phyloP scores from a whole-genome alignment of 495 filamentous ascomycete species.

The Talaromyces borbonicus region DNA sequence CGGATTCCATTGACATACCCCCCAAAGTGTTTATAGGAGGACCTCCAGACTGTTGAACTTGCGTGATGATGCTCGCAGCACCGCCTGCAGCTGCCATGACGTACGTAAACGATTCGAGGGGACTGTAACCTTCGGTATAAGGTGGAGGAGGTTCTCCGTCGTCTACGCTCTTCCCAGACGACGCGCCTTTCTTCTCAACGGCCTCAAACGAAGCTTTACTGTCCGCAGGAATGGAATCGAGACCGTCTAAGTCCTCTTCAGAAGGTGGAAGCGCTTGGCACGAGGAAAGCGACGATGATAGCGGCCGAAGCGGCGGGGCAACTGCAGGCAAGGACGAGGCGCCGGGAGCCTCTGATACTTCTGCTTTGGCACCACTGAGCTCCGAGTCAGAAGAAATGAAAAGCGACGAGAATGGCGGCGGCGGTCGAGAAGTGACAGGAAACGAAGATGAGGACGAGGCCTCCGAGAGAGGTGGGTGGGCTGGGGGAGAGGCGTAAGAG shows the following conservation, averaged over 20 bases:
- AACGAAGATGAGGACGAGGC: slow-evolving; percentile 50
- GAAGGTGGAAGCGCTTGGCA: slow-evolving; percentile 8
- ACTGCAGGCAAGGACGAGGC: slow-evolving; percentile 53
- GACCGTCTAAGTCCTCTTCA: slow-evolving; percentile 11
- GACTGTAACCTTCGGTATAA: slow-evolving; percentile 89
- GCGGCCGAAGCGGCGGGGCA: slow-evolving; percentile 30
- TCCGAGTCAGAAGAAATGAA: slow-evolving; percentile 37
- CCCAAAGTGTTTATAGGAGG: slow-evolving; percentile 80
- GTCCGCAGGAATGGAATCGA: slow-evolving; percentile 54
- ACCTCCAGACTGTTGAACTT: slow-evolving; percentile 83
- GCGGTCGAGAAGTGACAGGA: slow-evolving; percentile 38
- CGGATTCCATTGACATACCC: slow-evolving; percentile 45
- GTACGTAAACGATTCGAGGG: slow-evolving; percentile 88
- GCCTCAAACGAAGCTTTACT: slow-evolving; percentile 71
- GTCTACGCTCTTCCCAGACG: slow-evolving; percentile 59
- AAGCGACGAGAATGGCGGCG: slow-evolving; percentile 58
- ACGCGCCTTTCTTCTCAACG: slow-evolving; percentile 66
- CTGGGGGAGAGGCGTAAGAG: slow-evolving; percentile 49
- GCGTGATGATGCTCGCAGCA: slow-evolving; percentile 95
- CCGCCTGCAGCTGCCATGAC: slow-evolving; percentile 96
- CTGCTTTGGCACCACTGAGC: slow-evolving; percentile 39
- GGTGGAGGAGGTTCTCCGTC: slow-evolving; percentile 89
- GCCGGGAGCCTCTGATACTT: slow-evolving; percentile 43
- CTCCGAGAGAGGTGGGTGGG: slow-evolving; percentile 50
- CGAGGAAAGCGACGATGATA: background rate